These are phyloP conservation scores for Orbilia quercus DNA, from an alignment of 2,329 filamentous ascomycete species.

Conservation along the genomic window DNA sequence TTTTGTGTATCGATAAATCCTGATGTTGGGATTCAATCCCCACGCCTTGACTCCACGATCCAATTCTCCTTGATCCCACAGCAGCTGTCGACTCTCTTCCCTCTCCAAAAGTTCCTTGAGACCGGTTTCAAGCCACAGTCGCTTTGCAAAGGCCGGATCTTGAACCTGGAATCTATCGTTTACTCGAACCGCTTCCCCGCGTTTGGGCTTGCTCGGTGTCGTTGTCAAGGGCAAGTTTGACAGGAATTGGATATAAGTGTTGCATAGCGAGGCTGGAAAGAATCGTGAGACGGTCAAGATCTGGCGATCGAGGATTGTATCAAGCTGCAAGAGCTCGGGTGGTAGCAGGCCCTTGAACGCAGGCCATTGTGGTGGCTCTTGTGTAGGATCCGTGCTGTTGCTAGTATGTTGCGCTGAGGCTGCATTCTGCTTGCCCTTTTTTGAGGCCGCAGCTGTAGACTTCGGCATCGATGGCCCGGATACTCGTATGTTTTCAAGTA, in stretches of 20 bases:
- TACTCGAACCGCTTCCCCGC: conserved; percentile 82
- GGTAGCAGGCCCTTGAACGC: conserved; percentile 76
- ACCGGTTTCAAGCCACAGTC: conserved; percentile 81
- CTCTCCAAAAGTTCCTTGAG: conserved; percentile 71
- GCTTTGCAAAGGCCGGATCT: conserved; percentile 77
- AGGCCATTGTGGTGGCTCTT: conserved; percentile 73
- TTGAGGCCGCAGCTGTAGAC: conserved; percentile 15
- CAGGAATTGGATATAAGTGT: conserved; percentile 79
- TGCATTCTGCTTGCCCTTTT: conserved; percentile 37
- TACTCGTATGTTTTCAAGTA: background rate
- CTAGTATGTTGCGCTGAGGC: conserved; percentile 9
- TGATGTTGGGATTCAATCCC: conserved; percentile 88
- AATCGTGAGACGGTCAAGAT: conserved; percentile 79
- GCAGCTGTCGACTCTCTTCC: conserved; percentile 59
- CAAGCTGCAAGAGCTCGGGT: conserved; percentile 72
- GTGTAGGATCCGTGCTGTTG: conserved; percentile 54
- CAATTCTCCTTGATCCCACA: conserved; percentile 52
- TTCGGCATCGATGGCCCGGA: conserved; percentile 33
- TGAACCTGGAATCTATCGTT: conserved; percentile 90
- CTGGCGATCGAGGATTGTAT: conserved; percentile 70
- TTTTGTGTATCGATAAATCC: conserved; percentile 82
- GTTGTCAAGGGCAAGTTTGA: conserved; percentile 76
- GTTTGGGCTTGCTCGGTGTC: conserved; percentile 81
- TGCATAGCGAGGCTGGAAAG: conserved; percentile 79
- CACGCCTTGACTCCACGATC: conserved; percentile 67